Base-by-base conservation (phyloP, 2,329 filamentous ascomycete genomes). In the Didymella arachidicola region DNA sequence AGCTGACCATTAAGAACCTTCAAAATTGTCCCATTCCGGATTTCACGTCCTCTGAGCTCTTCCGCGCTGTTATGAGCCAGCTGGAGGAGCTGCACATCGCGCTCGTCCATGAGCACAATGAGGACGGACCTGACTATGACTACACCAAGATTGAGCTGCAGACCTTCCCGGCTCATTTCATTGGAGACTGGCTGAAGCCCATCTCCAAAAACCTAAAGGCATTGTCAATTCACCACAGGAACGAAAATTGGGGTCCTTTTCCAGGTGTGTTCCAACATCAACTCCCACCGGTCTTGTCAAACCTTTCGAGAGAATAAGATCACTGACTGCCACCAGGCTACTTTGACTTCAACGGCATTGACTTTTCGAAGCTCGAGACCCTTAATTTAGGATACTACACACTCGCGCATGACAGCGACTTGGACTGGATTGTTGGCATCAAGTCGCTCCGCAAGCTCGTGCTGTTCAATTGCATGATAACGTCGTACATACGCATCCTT, bases 241-340 rank as follows among this genome's bases (percentile, higher is more conserved):
- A 8, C 11, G 55, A 59, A n/a, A 62, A 59, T 14, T 62, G 56
- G 60, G 60, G 60, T 18, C 56, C 56, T 3, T 62, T 62, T 36
- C 56, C 60, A 5, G 60, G 60, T n/a, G 22, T 7, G 36, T 39
- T 1, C 18, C 22, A 11, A 3, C 1, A 4, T 2, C 36, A 22
- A 22, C 36, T 11, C 8, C 18, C 2, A 39, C 22, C 5, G 4
- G 4, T n/a, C 36, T 22, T 18, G 8, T 38, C n/a, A 19, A 38
- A 7, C 5, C 1, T 11, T 19, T 3, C 5, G n/a, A 16, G 10
- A 19, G 36, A 22, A 8, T 11, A 5, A 22, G 18, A 38, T 39
- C 3, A 11, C 36, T 39, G 36, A 39, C 36, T 11, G n/a, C 36
- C 36, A 19, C 8, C 10, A 41, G 38, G 38, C 19, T 53, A 53